phyloP scores from a whole-genome alignment of 176 grass and related monocot genomes.

The Sorghum bicolor region Sorghum_bicolor_NCBIv3 NC_012876.2:64751001-64751500 shows the following conservation, averaged over 20 bases:
- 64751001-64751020: background rate
- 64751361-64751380: slow-evolving; percentile 87
- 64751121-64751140: slow-evolving; percentile 20
- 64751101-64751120: background rate
- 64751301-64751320: slow-evolving; percentile 52
- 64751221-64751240: slow-evolving; percentile 57
- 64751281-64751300: slow-evolving; percentile 83
- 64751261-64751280: slow-evolving; percentile 84
- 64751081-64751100: slow-evolving; percentile 31
- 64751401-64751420: slow-evolving; percentile 70
- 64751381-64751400: slow-evolving; percentile 69
- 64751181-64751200: slow-evolving; percentile 87
- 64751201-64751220: slow-evolving; percentile 72
- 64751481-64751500: slow-evolving; percentile 95
- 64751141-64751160: slow-evolving; percentile 25
- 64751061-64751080: slow-evolving; percentile 27
- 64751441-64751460: slow-evolving; percentile 69
- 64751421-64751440: slow-evolving; percentile 76
- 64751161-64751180: slow-evolving; percentile 33
- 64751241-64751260: slow-evolving; percentile 87
- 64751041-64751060: slow-evolving; percentile 33
- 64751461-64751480: slow-evolving; percentile 72
- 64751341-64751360: slow-evolving; percentile 88
- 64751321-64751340: slow-evolving; percentile 92
- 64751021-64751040: background rate